Base-by-base conservation (phyloP, 2,329 filamentous ascomycete species). In the Neospermospora avenae region DNA sequence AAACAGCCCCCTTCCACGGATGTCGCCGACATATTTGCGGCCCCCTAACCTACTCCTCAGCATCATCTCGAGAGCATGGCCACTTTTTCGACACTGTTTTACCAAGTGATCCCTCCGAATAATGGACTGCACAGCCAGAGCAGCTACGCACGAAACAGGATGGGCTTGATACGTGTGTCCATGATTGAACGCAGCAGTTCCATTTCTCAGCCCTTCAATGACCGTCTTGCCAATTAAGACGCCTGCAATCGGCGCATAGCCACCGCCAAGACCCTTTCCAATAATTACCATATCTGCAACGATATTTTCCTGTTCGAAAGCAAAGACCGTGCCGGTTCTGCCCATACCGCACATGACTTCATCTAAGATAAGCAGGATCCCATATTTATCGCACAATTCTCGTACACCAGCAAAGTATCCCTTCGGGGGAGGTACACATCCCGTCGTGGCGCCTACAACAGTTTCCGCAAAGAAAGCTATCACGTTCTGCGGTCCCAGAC, bases 301-400 rank as follows among this genome's bases (percentile, higher is more conserved):
- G 4, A 80, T 73, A 5, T 72, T 74, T 31, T 81, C 76, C 42
- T 80, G 73, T 63, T 83, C 75, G 77, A 78, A 84, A 6, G 80
- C 78, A 74, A 85, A 77, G 66, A 84, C 67, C 55, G 71, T 77
- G 1, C 79, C 80, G 1, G 74, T 75, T 3, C 80, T 73, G 13
- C 81, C 81, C 71, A 78, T 77, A 5, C 81, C 81, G 57, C 77
- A 80, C 83, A 87, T 86, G 59, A 87, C 76, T 69, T 92, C 90
- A 68, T 93, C 90, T 0, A 93, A 73, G 41, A 92, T 85, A 10
- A 93, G 75, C 0, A 93, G 79, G 0, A 86, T 83, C 0, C 86
- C 88, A 67, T 92, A 79, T 62, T 82, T 82, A 51, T 86, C 80
- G 70, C 89, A 93, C 0, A 93, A 75, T 74, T 66, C 81, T 81